A percentile compares a stretch with the other conserved stretches of the same genome.
phyloP scores from a whole-genome alignment of 2,329 filamentous ascomycete genomes.

The Epichloe brachyelytri region DNA sequence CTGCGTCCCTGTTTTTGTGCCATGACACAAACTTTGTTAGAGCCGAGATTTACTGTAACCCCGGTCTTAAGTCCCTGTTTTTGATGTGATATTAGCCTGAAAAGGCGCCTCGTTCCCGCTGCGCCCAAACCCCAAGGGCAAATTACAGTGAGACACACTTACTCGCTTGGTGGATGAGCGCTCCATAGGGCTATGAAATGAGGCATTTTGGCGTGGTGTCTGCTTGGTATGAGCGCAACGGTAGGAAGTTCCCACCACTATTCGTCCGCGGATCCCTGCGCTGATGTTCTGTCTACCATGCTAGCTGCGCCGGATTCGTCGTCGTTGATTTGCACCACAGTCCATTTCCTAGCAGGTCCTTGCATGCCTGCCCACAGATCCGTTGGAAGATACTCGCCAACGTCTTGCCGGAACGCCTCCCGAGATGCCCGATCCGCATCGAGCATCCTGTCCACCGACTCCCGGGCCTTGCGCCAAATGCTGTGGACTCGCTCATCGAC shows the following conservation, averaged over 20 bases:
- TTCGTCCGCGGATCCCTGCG: neutral
- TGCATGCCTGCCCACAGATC: constrained; percentile 77
- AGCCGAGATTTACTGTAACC: too few species aligned
- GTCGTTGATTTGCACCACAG: constrained; percentile 28
- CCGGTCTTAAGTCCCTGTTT: too few species aligned
- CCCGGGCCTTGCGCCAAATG: constrained; percentile 65
- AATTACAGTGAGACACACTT: too few species aligned
- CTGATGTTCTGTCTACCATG: constrained; percentile 4
- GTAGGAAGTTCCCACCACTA: neutral
- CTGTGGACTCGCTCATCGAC: constrained; percentile 62
- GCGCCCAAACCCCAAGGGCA: too few species aligned
- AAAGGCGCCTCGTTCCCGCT: too few species aligned
- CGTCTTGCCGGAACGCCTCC: constrained; percentile 66
- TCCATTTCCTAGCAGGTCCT: constrained; percentile 40
- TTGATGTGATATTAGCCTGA: too few species aligned
- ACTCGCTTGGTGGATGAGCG: too few species aligned
- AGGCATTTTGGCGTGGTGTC: too few species aligned
- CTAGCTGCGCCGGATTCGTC: constrained; percentile 8
- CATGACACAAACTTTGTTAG: too few species aligned
- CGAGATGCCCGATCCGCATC: constrained; percentile 60
- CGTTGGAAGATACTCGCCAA: constrained; percentile 75
- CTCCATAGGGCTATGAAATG: too few species aligned
- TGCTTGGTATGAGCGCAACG: too few species aligned
- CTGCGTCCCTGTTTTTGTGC: too few species aligned
- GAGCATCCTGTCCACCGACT: constrained; percentile 62